Evolutionary conservation across 2,329 filamentous ascomycete genomes (phyloP).

Genomic region (Colletotrichum gigasporum): DNA sequence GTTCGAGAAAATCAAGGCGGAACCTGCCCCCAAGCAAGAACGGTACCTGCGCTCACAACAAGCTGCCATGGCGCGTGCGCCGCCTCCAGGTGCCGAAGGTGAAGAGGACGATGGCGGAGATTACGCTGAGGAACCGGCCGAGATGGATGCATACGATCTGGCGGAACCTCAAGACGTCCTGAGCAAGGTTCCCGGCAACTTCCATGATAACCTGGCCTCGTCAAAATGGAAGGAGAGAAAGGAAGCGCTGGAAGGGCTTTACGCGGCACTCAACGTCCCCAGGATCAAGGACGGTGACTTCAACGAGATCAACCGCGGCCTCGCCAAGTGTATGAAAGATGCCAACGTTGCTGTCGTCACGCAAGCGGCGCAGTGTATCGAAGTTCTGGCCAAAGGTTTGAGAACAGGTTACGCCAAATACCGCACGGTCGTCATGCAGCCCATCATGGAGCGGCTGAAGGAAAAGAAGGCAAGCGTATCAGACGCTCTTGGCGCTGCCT

Average conservation of each 20-base stretch:
- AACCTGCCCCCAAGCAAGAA: slow-evolving; percentile 89
- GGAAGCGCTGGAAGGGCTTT: slow-evolving; percentile 87
- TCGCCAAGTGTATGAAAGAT: slow-evolving; percentile 99
- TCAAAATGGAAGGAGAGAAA: slow-evolving; percentile 99
- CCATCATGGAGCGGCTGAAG: slow-evolving; percentile 95
- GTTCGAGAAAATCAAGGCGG: slow-evolving; percentile 92
- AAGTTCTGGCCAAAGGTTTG: slow-evolving; percentile 86
- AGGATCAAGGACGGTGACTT: slow-evolving; percentile 93
- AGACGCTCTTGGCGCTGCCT: slow-evolving; percentile 85
- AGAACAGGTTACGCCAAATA: slow-evolving; percentile 83
- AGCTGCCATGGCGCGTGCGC: slow-evolving; percentile 78
- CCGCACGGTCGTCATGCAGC: slow-evolving; percentile 80
- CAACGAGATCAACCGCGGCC: slow-evolving; percentile 80
- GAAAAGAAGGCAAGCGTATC: slow-evolving; percentile 94
- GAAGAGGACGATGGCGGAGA: slow-evolving; percentile 67
- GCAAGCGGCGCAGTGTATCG: slow-evolving; percentile 91
- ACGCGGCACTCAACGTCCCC: slow-evolving; percentile 81
- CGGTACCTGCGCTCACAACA: slow-evolving; percentile 89
- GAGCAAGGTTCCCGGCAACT: slow-evolving; percentile 82
- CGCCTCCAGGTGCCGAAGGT: slow-evolving; percentile 65
- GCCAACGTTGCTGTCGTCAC: slow-evolving; percentile 96
- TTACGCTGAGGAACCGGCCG: slow-evolving; percentile 69
- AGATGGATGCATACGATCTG: slow-evolving; percentile 83
- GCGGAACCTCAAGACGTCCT: slow-evolving; percentile 89
- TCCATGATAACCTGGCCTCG: slow-evolving; percentile 84